Percentiles rank a stretch among this genome's conserved stretches.
phyloP scores from a whole-genome alignment of 78 protist genomes.

The Cavenderia fasciculata region DNA sequence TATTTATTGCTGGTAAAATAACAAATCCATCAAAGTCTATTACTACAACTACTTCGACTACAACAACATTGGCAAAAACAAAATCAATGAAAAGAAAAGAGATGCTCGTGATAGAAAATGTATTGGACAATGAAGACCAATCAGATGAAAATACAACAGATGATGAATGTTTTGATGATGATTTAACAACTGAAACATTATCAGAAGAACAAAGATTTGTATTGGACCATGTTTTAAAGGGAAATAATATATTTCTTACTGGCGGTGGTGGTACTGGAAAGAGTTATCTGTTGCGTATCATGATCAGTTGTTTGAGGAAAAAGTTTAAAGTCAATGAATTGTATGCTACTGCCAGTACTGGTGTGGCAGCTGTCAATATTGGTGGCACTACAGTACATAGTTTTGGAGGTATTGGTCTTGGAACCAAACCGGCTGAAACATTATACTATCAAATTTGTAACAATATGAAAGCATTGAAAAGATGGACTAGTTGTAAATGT shows the following conservation, averaged over 20 bases:
- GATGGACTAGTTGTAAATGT: constrained; percentile 52
- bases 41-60: too few species aligned
- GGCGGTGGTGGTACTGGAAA: constrained; percentile 92
- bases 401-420: constrained; percentile 38
- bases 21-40: too few species aligned
- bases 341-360: constrained; percentile 80
- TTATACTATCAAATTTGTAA: background rate
- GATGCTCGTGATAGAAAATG: background rate
- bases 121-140: too few species aligned
- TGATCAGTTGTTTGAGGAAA: constrained; percentile 28
- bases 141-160: too few species aligned
- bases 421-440: background rate
- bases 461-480: background rate
- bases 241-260: constrained; percentile 73
- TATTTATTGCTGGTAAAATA: too few species aligned
- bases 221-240: constrained; percentile 6
- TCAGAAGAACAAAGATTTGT: constrained; percentile 48
- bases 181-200: background rate
- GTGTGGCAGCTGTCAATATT: constrained; percentile 87
- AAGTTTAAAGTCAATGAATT: background rate
- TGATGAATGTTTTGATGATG: background rate
- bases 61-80: too few species aligned
- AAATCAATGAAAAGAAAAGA: too few species aligned
- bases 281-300: constrained; percentile 47
- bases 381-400: constrained; percentile 91